Percentiles rank a stretch among this genome's conserved stretches.
Evolutionary conservation across 345 rosid species (phyloP).

Genomic region (Gossypium anomalum): DNA sequence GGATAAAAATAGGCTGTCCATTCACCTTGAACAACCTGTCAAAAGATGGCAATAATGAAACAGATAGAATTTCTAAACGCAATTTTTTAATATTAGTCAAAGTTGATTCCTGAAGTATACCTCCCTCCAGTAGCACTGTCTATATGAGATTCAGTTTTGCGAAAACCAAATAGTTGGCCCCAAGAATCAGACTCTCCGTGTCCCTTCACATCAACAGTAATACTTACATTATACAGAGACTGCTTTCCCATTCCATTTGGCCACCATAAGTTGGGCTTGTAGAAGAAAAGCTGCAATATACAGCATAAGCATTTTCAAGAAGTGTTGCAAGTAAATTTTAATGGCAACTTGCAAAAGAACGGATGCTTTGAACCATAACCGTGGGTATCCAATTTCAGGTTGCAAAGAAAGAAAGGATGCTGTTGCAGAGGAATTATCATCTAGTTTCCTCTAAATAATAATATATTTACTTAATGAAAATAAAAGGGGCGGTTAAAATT

Average conservation of each 20-base stretch:
- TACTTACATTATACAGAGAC: conserved; percentile 57
- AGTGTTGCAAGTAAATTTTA: not conserved
- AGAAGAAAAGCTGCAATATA: conserved; percentile 73
- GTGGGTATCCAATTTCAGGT: not conserved
- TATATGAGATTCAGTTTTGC: conserved; percentile 75
- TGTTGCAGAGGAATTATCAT: not conserved
- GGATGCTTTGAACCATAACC: not conserved
- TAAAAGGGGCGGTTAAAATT: not conserved
- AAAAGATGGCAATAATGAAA: conserved; percentile 5
- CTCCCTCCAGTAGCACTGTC: conserved; percentile 86
- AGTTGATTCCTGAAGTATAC: conserved; percentile 28
- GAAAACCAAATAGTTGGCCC: conserved; percentile 83
- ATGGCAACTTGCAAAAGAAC: not conserved
- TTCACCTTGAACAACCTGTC: conserved; percentile 88
- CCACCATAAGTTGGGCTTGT: conserved; percentile 99
- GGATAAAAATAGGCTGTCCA: conserved; percentile 84
- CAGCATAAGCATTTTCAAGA: not conserved
- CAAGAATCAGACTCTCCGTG: conserved; percentile 81
- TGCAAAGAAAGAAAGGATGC: not conserved
- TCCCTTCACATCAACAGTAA: conserved; percentile 67
- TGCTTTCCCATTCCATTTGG: conserved; percentile 99
- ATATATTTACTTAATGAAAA: not conserved
- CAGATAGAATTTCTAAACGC: not conserved
- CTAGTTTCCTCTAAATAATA: not conserved
- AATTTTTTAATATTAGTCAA: not conserved